Evolutionary conservation across 2,329 filamentous ascomycete species (phyloP), one percentile per base, ranked within the genome.

Genomic region (Aspergillus brunneoviolaceus): DNA sequence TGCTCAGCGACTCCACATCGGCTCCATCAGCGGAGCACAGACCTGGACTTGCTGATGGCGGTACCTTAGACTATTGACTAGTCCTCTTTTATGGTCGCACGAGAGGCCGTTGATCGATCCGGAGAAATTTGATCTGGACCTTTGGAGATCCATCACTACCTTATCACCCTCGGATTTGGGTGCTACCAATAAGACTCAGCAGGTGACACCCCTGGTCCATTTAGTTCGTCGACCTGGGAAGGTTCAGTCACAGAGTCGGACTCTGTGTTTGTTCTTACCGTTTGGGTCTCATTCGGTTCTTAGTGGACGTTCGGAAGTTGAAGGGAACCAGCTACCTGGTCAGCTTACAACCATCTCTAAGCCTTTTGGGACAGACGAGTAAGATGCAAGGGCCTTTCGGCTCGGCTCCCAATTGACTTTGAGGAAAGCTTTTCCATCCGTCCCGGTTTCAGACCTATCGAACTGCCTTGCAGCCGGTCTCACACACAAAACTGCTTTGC

Each of bases 391-490:
- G 64, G 55, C 25, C 39, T 35, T 25, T 54, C 16, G 51, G 39
- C 31, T 60, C 59, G 57, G 56, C 47, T 42, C 33, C 51, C 51
- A 53, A 53, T 60, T 62, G 55, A 57, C 45, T 62, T 58, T 45
- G 39, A 29, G 50, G 57, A 51, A 55, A 57, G 39, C 49, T 19
- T 39, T 23, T 52, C 58, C 60, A 50, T 49, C 57, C 51, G 58
- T 48, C 33, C 58, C 53, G 55, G 60, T 64, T 62, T 66, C 62
- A 64, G 33, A 60, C 59, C 58, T 58, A 57, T 64, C 56, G 19
- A 61, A 29, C 45, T 62, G 58, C 66, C 63, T 68, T 67, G 65
- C 66, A 67, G 64, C 49, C 50, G 55, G 64, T 64, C 42, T 55
- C 57, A 65, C 47, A 16, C 33, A 53, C 51, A 56, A 25, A 33